A percentile compares a stretch with the other conserved stretches of the same genome.
phyloP scores from a whole-genome alignment of 208 protist species.

The Wallacemonas sp. region DNA sequence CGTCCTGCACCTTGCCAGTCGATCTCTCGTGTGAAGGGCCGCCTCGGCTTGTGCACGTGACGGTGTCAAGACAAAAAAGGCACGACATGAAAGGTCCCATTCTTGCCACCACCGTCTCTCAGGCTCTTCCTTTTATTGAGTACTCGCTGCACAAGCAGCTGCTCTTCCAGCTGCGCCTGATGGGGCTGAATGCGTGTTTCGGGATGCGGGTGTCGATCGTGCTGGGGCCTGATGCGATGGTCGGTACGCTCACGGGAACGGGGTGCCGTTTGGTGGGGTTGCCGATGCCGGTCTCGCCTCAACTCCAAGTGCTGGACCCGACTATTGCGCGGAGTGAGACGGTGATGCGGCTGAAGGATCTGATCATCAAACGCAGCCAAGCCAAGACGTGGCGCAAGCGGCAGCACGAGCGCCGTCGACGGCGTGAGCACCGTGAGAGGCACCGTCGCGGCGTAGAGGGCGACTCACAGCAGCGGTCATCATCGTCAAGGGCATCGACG shows the following conservation, averaged over 20 bases:
- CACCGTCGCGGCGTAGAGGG: background rate
- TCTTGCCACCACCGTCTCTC: conserved; percentile 77
- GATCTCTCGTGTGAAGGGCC: conserved; percentile 60
- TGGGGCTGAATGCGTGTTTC: conserved; percentile 87
- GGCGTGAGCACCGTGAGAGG: conserved; percentile 4
- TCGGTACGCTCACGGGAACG: conserved; percentile 80
- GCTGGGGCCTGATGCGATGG: conserved; percentile 66
- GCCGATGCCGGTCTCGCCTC: conserved; percentile 59
- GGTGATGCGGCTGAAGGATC: conserved; percentile 63
- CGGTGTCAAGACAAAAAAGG: conserved; percentile 63
- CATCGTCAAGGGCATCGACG: background rate
- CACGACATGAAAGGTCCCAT: conserved; percentile 64
- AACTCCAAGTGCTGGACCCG: conserved; percentile 66
- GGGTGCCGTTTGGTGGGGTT: conserved; percentile 74
- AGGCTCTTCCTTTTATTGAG: conserved; percentile 90
- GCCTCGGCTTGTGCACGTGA: conserved; percentile 76
- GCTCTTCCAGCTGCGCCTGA: conserved; percentile 80
- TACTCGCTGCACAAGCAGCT: conserved; percentile 91
- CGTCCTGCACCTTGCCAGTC: conserved; percentile 75
- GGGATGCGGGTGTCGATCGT: conserved; percentile 73
- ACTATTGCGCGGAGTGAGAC: conserved; percentile 53
- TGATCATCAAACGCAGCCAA: conserved; percentile 32
- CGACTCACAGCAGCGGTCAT: background rate
- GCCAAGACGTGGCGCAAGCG: conserved; percentile 4
- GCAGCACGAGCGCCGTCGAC: background rate